phyloP scores from a whole-genome alignment of 345 rosid species.

The Populus davidiana region DNA sequence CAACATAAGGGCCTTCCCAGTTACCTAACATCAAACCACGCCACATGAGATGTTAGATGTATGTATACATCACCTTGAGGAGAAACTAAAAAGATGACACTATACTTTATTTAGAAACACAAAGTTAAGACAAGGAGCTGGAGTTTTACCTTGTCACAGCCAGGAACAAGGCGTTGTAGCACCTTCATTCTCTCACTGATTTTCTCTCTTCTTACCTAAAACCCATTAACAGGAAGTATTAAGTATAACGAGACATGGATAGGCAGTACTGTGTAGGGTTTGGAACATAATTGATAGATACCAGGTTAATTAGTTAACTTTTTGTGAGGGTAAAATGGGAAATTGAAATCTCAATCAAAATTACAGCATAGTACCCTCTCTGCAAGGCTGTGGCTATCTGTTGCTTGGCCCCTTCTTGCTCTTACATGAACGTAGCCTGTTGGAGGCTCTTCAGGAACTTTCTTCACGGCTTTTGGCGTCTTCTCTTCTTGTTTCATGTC shows the following conservation, averaged over 20 bases:
- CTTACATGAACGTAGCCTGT: slow-evolving; percentile 73
- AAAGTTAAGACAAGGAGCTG: slow-evolving; percentile 10
- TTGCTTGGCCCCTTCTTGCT: slow-evolving; percentile 86
- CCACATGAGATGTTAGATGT: slow-evolving; percentile 39
- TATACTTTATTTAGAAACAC: background rate
- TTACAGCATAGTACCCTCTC: slow-evolving; percentile 50
- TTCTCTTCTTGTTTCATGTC: slow-evolving; percentile 25
- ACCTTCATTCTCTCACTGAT: slow-evolving; percentile 70
- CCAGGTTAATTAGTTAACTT: background rate
- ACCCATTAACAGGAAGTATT: slow-evolving; percentile 1
- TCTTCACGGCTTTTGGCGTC: slow-evolving; percentile 26
- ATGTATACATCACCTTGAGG: background rate
- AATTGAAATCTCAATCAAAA: background rate
- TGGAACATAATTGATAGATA: background rate
- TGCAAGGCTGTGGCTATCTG: slow-evolving; percentile 71
- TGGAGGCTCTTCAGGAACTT: slow-evolving; percentile 41
- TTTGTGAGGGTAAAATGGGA: slow-evolving; percentile 10
- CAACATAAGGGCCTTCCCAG: slow-evolving; percentile 80
- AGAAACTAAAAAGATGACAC: background rate
- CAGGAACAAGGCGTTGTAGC: slow-evolving; percentile 69
- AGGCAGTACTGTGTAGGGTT: background rate
- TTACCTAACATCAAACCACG: slow-evolving; percentile 43
- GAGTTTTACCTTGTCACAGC: slow-evolving; percentile 61
- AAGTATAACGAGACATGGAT: background rate
- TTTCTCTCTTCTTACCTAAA: slow-evolving; percentile 71